phyloP scores from a whole-genome alignment of 345 rosid genomes.

The Bruguiera sexangula region DNA sequence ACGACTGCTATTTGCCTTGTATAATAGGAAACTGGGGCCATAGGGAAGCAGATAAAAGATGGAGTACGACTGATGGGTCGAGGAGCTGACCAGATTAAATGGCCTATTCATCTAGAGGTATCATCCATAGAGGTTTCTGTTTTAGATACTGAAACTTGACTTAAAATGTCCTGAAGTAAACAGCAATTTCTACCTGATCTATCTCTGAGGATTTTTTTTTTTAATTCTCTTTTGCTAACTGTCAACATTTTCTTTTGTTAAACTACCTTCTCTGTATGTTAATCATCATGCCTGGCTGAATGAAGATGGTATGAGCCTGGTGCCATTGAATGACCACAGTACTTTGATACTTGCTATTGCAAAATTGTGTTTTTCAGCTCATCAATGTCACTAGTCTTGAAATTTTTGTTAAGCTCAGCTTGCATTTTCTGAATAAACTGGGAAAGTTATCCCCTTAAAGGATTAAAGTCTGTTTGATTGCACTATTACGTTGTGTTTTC shows the following conservation, averaged over 20 bases:
- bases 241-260: too few relatives aligned
- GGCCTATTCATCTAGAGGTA: constrained; percentile 98
- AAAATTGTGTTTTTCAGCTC: not conserved
- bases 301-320: too few relatives aligned
- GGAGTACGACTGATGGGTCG: constrained; percentile 97
- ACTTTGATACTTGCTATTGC: too few relatives aligned
- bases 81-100: constrained; percentile 79
- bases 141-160: not conserved
- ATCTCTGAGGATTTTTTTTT: not conserved
- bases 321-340: too few relatives aligned
- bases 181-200: not conserved
- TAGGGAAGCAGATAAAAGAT: constrained; percentile 87
- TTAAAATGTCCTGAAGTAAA: not conserved
- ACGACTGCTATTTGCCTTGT: constrained; percentile 7
- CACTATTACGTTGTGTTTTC: too few relatives aligned
- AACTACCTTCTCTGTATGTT: too few relatives aligned
- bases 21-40: constrained; percentile 68
- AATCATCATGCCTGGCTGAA: too few relatives aligned
- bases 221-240: too few relatives aligned
- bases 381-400: not conserved
- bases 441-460: not conserved
- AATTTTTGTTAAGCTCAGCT: not conserved
- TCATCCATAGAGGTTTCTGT: constrained; percentile 3
- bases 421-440: not conserved
- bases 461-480: not conserved